A percentile compares a stretch with the other conserved stretches of the same genome.
phyloP scores from a whole-genome alignment of 2,329 filamentous ascomycete species.

The Hypoxylon sp. region DNA sequence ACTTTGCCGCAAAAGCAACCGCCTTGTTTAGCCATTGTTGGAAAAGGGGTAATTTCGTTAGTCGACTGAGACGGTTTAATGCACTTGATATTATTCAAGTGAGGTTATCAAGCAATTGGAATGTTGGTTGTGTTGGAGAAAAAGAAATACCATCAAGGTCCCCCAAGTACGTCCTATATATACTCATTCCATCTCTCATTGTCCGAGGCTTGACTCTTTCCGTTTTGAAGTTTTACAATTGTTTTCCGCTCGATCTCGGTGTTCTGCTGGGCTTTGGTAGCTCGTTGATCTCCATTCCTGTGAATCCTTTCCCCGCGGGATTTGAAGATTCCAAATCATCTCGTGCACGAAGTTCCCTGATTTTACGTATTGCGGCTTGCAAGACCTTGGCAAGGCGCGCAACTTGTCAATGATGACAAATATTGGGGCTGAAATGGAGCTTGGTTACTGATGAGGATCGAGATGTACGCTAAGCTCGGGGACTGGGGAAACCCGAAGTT shows the following conservation, averaged over 20 bases:
- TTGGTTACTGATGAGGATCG: not conserved
- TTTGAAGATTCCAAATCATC: constrained; percentile 31
- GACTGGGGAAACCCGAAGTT: constrained; percentile 1
- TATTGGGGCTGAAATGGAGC: constrained; percentile 3
- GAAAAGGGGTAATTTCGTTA: constrained; percentile 20
- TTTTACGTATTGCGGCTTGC: constrained; percentile 4
- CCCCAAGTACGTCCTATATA: constrained; percentile 17
- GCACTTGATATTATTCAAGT: constrained; percentile 1
- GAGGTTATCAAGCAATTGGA: not conserved
- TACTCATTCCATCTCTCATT: constrained; percentile 4
- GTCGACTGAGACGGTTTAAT: constrained; percentile 4
- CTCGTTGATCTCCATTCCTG: constrained; percentile 1
- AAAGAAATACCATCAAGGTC: constrained; percentile 27
- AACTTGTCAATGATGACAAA: constrained; percentile 10
- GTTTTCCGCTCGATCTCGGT: not conserved
- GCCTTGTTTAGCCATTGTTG: constrained; percentile 57
- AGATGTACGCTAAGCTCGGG: not conserved
- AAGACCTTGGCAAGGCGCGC: constrained; percentile 15
- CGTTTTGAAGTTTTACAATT: not conserved
- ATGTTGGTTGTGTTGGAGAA: constrained; percentile 2
- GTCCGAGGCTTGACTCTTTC: not conserved
- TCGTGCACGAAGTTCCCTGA: constrained; percentile 8
- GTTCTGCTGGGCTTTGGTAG: not conserved
- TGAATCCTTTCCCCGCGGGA: constrained; percentile 20
- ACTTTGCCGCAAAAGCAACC: constrained; percentile 66